Evolutionary conservation across 306 rosid genomes (phyloP), one percentile per base, ranked within the genome.

Genomic region (Abrus precatorius): DNA sequence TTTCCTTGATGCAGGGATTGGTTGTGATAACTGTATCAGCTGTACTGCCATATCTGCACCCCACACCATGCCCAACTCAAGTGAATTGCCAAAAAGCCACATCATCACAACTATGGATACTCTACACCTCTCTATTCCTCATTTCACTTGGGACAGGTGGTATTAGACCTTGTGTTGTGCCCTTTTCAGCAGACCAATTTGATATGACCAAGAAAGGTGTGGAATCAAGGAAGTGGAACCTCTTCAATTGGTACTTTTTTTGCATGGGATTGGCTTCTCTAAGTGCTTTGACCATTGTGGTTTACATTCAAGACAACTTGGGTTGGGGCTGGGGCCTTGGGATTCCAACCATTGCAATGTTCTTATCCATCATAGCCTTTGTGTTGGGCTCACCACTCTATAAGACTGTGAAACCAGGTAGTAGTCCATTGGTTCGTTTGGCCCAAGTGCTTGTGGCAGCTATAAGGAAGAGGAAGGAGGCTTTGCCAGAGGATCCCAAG

Each of bases 291-390:
- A 92, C 93, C 4, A 60, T 91, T 61, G 94, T 94, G 73, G 94
- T 94, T 54, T 92, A 90, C 74, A 79, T 92, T 40, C 97, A 94
- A 85, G 98, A 94, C 54, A 57, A 89, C n/a, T 78, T 87, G 67
- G 90, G 97, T 0, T 94, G 96, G 97, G 96, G 93, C 0, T 92
- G 92, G 94, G 98, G 98, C 0, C 85, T 92, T 71, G 98, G 94
- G 3, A 79, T 90, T 28, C 98, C 98, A 7, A 86, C 98, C 73
- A 63, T 89, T 13, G 90, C 88, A 53, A 91, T 91, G 97, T 65
- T 89, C 6, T 12, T 94, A 12, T 90, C 97, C 0, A 52, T 90
- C 3, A 13, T 89, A 29, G 87, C 80, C 53, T 92, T 94, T 72
- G 63, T 89, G 3, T 14, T 87, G 44, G 98, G 97, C 5, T 87